Evolutionary conservation across 2,329 filamentous ascomycete species (phyloP), one percentile per base, ranked within the genome.

Genomic region (Pseudophaeomoniella oleicola): DNA sequence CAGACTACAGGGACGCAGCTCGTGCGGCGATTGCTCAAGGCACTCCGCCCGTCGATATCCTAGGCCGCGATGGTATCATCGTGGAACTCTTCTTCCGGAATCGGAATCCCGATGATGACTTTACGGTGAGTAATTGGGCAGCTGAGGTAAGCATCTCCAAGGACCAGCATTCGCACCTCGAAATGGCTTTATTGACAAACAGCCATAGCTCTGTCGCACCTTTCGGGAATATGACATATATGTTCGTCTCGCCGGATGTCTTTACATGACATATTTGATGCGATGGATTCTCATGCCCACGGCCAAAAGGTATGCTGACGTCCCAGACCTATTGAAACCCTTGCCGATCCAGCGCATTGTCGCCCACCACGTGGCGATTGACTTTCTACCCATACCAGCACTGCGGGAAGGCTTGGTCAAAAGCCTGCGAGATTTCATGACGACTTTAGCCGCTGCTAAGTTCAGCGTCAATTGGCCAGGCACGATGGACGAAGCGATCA

Each of bases 221-320:
- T 38, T 38, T 19, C n/a, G 27, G 15, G 37, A 38, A 13, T 38
- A 31, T 30, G 37, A 38, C 31, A 22, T 38, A 16, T 35, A 38
- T n/a, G 37, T 38, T 16, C 30, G 37, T 13, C 37, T 38, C n/a
- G 31, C 31, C 13, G n/a, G 35, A 3, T 16, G 31, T 12, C 15
- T 38, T 3, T 16, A 15, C 10, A 27, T 34, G 11, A 36, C 37
- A 17, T n/a, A 16, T 19, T 14, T 39, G n/a, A 39, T 39, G 34
- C 37, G 37, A 16, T 39, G 37, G 37, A 18, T 37, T 27, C 19
- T 39, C 3, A 18, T 11, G 15, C 30, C 37, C 15, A 39, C 37
- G 4, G 15, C 19, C n/a, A 15, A 22, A 13, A 30, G 19, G n/a
- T 39, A 39, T 30, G 37, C 27, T 19, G 34, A 29, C 19, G 35